phyloP scores from a whole-genome alignment of 176 grass and related monocot genomes.

The Triticum turgidum region DNA sequence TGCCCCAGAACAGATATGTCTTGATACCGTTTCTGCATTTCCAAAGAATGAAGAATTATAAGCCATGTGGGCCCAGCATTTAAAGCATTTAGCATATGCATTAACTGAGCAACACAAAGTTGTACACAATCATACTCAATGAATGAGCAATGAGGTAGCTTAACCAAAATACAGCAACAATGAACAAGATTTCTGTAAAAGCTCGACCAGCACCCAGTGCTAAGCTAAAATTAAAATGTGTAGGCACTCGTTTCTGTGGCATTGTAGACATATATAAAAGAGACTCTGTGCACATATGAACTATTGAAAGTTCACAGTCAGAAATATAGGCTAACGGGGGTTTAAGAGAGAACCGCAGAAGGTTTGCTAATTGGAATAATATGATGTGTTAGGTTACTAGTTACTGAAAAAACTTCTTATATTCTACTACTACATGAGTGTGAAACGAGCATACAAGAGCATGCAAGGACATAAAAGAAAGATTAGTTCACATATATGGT shows the following conservation, averaged over 20 bases:
- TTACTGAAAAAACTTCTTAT: not conserved
- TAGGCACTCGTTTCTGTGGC: not conserved
- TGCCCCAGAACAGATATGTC: constrained; percentile 83
- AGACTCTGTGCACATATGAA: not conserved
- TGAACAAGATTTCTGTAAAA: not conserved
- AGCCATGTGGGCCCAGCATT: not conserved
- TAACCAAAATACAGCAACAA: not conserved
- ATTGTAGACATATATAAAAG: not conserved
- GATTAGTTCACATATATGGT: not conserved
- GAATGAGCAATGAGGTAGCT: not conserved
- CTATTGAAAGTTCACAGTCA: not conserved
- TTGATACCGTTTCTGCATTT: constrained; percentile 74
- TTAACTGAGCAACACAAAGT: not conserved
- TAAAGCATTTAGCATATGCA: not conserved
- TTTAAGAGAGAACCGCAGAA: not conserved
- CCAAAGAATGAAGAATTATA: constrained; percentile 4
- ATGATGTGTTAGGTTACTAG: not conserved
- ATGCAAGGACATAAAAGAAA: not conserved
- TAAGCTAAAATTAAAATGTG: not conserved
- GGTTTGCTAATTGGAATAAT: not conserved
- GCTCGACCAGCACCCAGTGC: not conserved
- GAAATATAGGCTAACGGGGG: not conserved
- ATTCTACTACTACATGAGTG: not conserved
- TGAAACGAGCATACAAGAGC: not conserved
- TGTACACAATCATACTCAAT: not conserved